A percentile compares a stretch with the other conserved stretches of the same genome.
Evolutionary conservation across 2,329 filamentous ascomycete species (phyloP).

Genomic region (Akanthomyces uredinophilus): DNA sequence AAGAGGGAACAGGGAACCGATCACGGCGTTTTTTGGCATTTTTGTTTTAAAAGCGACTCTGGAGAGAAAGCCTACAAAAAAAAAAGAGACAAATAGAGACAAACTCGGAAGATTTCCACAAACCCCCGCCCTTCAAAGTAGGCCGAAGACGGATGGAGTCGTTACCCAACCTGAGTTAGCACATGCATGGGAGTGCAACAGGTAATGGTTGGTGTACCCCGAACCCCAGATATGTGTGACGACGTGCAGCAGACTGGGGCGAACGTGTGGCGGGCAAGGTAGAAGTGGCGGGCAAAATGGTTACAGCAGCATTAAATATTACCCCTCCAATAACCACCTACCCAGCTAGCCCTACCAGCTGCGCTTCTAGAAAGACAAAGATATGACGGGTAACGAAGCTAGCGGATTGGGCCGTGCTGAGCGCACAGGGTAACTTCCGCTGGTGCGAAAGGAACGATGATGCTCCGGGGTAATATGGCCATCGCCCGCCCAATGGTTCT

Average conservation of each 20-base stretch:
- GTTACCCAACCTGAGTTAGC: neutral
- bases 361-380: neutral
- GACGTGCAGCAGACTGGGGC: neutral
- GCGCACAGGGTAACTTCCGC: conserved; percentile 11
- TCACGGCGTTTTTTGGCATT: conserved; percentile 5
- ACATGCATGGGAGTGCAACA: neutral
- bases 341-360: neutral
- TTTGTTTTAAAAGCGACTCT: neutral
- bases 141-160: neutral
- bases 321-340: neutral
- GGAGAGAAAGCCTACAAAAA: neutral
- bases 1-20: neutral
- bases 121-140: neutral
- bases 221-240: conserved; percentile 7
- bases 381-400: conserved; percentile 5
- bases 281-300: neutral
- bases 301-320: conserved; percentile 11
- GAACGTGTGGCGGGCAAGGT: neutral
- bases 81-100: neutral
- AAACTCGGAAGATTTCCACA: neutral
- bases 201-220: conserved; percentile 8
- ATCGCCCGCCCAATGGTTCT: neutral
- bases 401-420: neutral
- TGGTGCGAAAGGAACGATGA: conserved; percentile 12
- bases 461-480: neutral